Conservation (phyloP, 306 rosid genomes). For the Vigna unguiculata region DNA sequence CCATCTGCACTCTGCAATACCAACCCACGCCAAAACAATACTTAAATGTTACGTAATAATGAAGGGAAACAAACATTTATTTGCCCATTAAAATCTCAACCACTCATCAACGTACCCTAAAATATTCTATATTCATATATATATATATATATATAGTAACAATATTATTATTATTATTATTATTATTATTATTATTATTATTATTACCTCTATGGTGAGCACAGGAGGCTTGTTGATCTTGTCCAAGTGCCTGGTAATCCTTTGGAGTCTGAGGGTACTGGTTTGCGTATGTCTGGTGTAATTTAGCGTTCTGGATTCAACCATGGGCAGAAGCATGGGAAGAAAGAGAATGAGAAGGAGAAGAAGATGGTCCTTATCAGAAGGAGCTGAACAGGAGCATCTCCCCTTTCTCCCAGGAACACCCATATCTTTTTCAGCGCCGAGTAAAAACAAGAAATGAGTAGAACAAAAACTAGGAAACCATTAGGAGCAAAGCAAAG, state of each 20-base stretch:
- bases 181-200: conserved; percentile 33
- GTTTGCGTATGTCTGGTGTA: conserved; percentile 57
- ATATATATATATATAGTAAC: neutral
- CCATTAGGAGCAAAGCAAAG: conserved; percentile 43
- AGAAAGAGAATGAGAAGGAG: conserved; percentile 47
- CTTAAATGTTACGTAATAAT: neutral
- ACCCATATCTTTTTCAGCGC: conserved; percentile 48
- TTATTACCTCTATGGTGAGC: conserved; percentile 70
- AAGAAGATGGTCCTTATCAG: conserved; percentile 1
- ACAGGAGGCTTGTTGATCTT: conserved; percentile 81
- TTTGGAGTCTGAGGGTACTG: conserved; percentile 71
- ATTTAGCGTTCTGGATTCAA: conserved; percentile 51
- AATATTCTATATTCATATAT: neutral
- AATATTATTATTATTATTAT: conserved; percentile 41
- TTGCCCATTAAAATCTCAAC: conserved; percentile 37
- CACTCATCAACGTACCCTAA: neutral
- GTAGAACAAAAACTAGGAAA: conserved; percentile 16
- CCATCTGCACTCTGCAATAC: conserved; percentile 76
- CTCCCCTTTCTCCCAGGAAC: conserved; percentile 23
- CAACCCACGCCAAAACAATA: neutral
- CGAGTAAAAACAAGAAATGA: conserved; percentile 30
- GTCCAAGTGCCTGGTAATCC: conserved; percentile 73
- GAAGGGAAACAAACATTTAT: conserved; percentile 5
- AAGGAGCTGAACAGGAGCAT: conserved; percentile 9
- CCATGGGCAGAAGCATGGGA: conserved; percentile 37